These are phyloP conservation scores for Lodderomyces theae DNA, from an alignment of 1,139 yeast genomes.

Conservation along the genomic window DNA sequence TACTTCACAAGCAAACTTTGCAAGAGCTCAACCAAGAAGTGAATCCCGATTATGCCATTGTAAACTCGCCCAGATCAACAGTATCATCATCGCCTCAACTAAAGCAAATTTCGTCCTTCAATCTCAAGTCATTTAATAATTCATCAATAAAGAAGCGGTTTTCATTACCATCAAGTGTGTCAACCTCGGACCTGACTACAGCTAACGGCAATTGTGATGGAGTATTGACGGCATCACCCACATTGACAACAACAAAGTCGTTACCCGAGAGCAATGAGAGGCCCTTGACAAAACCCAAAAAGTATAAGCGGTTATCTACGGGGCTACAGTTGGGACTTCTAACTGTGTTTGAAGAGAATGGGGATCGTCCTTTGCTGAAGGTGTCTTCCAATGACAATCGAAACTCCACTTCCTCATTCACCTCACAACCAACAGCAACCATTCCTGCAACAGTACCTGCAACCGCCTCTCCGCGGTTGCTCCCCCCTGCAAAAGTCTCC, in stretches of 20 bases:
- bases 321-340: conserved; percentile 42
- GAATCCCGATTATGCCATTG: conserved; percentile 10
- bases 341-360: conserved; percentile 40
- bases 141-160: conserved; percentile 27
- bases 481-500: conserved; percentile 13
- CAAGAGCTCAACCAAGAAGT: conserved; percentile 29
- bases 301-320: conserved; percentile 33
- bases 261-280: background rate
- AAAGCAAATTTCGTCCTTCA: conserved; percentile 18
- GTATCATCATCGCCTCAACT: conserved; percentile 16
- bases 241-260: background rate
- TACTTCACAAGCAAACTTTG: conserved; percentile 30
- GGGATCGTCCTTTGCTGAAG: background rate
- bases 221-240: background rate
- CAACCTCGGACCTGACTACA: background rate
- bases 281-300: conserved; percentile 14
- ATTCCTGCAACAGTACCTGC: background rate
- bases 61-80: conserved; percentile 15
- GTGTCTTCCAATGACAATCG: conserved; percentile 3
- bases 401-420: conserved; percentile 2
- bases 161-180: conserved; percentile 22
- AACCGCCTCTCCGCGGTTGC: background rate
- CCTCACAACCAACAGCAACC: background rate
- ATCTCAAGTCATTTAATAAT: conserved; percentile 38
- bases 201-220: background rate